Evolutionary conservation across 2,329 filamentous ascomycete genomes (phyloP), one percentile per base, ranked within the genome.

Genomic region (Epichloe sylvatica): DNA sequence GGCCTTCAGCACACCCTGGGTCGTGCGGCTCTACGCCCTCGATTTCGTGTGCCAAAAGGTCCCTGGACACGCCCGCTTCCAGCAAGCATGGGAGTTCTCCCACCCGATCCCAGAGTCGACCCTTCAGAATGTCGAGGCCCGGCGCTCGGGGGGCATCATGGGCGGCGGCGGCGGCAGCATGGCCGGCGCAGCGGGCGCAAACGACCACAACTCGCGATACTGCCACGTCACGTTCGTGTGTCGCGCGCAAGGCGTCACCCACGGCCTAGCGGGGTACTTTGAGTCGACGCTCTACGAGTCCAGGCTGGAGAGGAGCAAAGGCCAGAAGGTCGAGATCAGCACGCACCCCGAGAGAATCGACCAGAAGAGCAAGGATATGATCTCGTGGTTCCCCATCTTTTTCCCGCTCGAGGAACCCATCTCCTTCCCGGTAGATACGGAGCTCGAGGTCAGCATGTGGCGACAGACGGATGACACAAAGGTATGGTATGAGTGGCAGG

Each of bases 401-500:
- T 98, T 98, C 63, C 92, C 94, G 0, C 70, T 98, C 13, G 94
- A 92, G 89, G 81, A 80, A 58, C 91, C 92, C 0, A 73, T 98
- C 13, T 85, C 88, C 62, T 80, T 94, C 56, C 91, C 92, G 0
- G 84, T 87, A 51, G 81, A 87, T 55, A 82, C 84, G 0, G 87
- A 95, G 64, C 73, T 97, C 4, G 85, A 94, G 57, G 81, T 96
- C 37, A 92, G 82, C 63, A 96, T 98, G 81, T 96, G 89, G 86
- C 79, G 92, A 46, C 86, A 94, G 67, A 97, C 92, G 0, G 91
- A 98, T 62, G 88, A 96, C 63, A 80, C 84, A 37, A 94, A 86
- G 65, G 92, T 98, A 7, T 98, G 92, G 94, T 98, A 98, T 65
- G 92, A 98, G 65, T 98, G 92, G 92, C 74, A 92, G 53, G 83